A percentile compares a stretch with the other conserved stretches of the same genome.
Conservation (phyloP, 2,329 filamentous ascomycete genomes). For the Cladosporium halotolerans region DNA sequence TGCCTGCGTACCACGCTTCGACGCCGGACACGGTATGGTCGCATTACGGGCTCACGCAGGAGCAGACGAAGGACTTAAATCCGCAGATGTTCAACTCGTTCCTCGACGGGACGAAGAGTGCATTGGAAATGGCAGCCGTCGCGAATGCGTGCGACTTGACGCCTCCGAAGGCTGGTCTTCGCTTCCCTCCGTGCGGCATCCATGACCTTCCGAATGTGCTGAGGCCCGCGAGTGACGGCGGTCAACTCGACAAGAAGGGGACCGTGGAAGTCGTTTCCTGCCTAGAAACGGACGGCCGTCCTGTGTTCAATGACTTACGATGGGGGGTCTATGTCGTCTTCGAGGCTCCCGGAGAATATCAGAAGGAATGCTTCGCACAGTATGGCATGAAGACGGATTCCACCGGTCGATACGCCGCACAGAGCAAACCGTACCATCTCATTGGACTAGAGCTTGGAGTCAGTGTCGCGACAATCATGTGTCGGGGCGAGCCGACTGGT, state of each 20-base stretch:
- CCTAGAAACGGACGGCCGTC: slow-evolving; percentile 39
- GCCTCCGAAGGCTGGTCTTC: slow-evolving; percentile 36
- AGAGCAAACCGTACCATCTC: slow-evolving; percentile 45
- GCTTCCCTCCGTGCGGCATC: slow-evolving; percentile 40
- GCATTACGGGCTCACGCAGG: slow-evolving; percentile 41
- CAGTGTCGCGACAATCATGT: slow-evolving; percentile 41
- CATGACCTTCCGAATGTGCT: slow-evolving; percentile 39
- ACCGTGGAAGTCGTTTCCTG: slow-evolving; percentile 43
- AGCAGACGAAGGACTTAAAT: slow-evolving; percentile 42
- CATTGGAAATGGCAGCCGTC: slow-evolving; percentile 44
- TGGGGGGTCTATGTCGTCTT: slow-evolving; percentile 45
- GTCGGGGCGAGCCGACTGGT: slow-evolving; percentile 41
- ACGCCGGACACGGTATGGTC: slow-evolving; percentile 44
- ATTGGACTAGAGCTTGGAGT: slow-evolving; percentile 44
- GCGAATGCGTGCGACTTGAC: slow-evolving; percentile 41
- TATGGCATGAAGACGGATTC: slow-evolving; percentile 41
- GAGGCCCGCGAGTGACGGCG: slow-evolving; percentile 38
- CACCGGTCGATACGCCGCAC: slow-evolving; percentile 37
- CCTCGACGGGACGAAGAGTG: slow-evolving; percentile 44
- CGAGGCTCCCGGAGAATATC: slow-evolving; percentile 37
- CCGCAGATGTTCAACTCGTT: slow-evolving; percentile 47
- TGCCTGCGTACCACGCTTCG: slow-evolving; percentile 41
- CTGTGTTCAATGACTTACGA: slow-evolving; percentile 36
- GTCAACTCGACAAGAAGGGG: slow-evolving; percentile 36
- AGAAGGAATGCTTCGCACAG: slow-evolving; percentile 40